Evolutionary conservation across 2,329 filamentous ascomycete species (phyloP).

Genomic region (Talaromyces sp.): DNA sequence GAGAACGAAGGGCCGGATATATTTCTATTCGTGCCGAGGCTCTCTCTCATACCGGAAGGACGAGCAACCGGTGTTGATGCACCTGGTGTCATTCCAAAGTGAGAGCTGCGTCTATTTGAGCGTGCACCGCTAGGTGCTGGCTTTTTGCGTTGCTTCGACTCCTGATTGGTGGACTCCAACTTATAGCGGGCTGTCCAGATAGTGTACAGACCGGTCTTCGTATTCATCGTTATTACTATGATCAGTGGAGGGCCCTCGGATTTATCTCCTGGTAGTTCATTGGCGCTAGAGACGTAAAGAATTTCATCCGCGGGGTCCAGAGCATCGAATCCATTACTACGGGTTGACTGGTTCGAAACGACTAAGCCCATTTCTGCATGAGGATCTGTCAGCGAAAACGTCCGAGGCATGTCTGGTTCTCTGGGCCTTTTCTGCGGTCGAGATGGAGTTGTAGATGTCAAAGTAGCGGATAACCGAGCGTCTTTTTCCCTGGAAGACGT

Average conservation of each 20-base stretch:
- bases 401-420: conserved; percentile 52
- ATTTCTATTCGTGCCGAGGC: conserved; percentile 57
- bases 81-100: conserved; percentile 62
- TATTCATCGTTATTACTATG: conserved; percentile 76
- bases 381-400: conserved; percentile 83
- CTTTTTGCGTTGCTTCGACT: conserved; percentile 36
- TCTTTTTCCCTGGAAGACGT: conserved; percentile 27
- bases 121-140: conserved; percentile 56
- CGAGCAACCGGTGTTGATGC: conserved; percentile 66
- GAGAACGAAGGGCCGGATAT: conserved; percentile 37
- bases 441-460: conserved; percentile 51
- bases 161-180: conserved; percentile 56
- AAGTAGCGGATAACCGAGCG: conserved; percentile 45
- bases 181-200: conserved; percentile 81
- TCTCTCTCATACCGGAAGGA: conserved; percentile 69
- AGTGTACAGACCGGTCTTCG: conserved; percentile 70
- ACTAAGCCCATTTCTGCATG: conserved; percentile 81
- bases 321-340: conserved; percentile 45
- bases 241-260: conserved; percentile 54
- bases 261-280: conserved; percentile 36
- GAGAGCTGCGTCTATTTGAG: conserved; percentile 65
- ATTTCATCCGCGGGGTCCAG: conserved; percentile 77
- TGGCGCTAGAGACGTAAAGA: conserved; percentile 70
- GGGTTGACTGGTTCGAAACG: conserved; percentile 51
- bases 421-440: conserved; percentile 53